Percentiles rank a stretch among this genome's conserved stretches.
Conservation (phyloP, 345 rosid genomes). For the Eucalyptus cloeziana region DNA sequence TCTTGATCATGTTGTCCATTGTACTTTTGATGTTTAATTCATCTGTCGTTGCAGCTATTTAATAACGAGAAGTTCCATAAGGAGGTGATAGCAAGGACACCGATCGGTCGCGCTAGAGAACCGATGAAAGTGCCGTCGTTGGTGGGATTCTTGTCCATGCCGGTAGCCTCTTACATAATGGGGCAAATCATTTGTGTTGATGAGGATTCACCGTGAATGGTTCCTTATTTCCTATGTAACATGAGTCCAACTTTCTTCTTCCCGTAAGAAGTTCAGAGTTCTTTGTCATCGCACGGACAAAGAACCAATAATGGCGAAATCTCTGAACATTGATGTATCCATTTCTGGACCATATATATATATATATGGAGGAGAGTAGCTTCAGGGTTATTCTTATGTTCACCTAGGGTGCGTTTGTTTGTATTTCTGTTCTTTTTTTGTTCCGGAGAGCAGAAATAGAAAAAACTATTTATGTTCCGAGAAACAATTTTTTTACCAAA, state of each 20-base stretch:
- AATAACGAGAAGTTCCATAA: not conserved
- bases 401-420: too few species aligned
- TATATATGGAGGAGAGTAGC: not conserved
- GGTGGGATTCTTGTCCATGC: constrained; percentile 32
- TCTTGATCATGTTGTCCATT: not conserved
- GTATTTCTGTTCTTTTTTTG: too few species aligned
- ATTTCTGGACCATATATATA: too few species aligned
- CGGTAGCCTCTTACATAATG: constrained; percentile 32
- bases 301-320: not conserved
- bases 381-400: not conserved
- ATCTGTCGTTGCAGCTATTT: not conserved
- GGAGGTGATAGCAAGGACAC: constrained; percentile 10
- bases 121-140: constrained; percentile 21
- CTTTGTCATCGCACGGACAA: not conserved
- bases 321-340: not conserved
- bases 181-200: constrained; percentile 31
- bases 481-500: too few species aligned
- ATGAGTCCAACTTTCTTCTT: not conserved
- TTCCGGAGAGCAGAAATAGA: too few species aligned
- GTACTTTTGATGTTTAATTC: not conserved
- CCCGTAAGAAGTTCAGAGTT: not conserved
- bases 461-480: too few species aligned
- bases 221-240: not conserved
- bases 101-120: constrained; percentile 15
- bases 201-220: constrained; percentile 26